Evolutionary conservation across 2,329 filamentous ascomycete species (phyloP).

Genomic region (Trichoderma citrinoviride): DNA sequence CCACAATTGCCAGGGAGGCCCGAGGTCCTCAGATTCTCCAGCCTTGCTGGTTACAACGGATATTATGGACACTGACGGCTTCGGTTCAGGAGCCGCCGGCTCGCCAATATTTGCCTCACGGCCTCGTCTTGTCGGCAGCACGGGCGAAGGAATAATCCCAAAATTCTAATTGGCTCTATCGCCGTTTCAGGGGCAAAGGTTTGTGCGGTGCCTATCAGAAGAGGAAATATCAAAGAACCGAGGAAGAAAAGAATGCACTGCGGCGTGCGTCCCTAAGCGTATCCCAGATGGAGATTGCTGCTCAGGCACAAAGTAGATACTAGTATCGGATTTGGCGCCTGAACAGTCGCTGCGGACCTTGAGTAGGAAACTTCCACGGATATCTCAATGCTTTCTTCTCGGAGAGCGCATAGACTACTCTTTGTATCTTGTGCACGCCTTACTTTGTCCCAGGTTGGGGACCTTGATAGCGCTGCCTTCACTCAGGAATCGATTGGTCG

Average conservation of each 20-base stretch:
- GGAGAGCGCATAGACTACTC: too few species aligned
- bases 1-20: slow-evolving; percentile 15
- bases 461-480: not conserved
- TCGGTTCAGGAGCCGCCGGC: not conserved
- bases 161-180: not conserved
- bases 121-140: not conserved
- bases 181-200: not conserved
- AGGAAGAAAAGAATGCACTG: not conserved
- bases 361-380: too few species aligned
- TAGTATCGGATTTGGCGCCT: too few species aligned
- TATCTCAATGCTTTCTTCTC: too few species aligned
- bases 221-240: not conserved
- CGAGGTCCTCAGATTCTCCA: slow-evolving; percentile 16
- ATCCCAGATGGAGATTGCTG: too few species aligned
- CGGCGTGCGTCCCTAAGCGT: not conserved
- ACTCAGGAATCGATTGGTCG: not conserved
- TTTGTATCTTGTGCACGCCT: not conserved
- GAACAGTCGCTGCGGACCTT: too few species aligned
- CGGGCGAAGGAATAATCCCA: not conserved
- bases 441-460: slow-evolving; percentile 7
- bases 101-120: slow-evolving; percentile 5
- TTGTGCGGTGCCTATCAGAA: not conserved
- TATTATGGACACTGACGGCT: slow-evolving; percentile 1
- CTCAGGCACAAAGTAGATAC: too few species aligned
- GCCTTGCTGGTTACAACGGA: not conserved